Evolutionary conservation across 2,329 filamentous ascomycete genomes (phyloP).

Genomic region (Thielaviopsis ethacetica): DNA sequence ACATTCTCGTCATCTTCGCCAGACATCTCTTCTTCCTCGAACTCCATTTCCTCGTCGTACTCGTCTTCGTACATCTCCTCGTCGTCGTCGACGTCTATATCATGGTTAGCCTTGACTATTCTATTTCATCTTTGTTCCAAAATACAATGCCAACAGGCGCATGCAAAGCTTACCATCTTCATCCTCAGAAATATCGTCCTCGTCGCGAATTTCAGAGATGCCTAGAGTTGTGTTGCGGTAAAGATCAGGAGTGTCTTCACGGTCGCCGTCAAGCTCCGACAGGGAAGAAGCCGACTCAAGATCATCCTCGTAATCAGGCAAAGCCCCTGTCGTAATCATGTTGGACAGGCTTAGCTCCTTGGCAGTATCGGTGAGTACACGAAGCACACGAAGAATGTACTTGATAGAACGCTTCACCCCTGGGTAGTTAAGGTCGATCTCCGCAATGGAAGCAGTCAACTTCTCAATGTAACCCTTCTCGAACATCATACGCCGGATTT

Average conservation of each 20-base stretch:
- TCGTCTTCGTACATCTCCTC: slow-evolving; percentile 91
- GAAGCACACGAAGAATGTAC: slow-evolving; percentile 81
- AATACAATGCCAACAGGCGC: slow-evolving; percentile 8
- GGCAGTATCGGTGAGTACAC: slow-evolving; percentile 73
- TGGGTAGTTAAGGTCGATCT: slow-evolving; percentile 89
- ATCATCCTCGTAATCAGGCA: slow-evolving; percentile 58
- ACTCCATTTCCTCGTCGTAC: slow-evolving; percentile 86
- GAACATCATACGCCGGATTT: slow-evolving; percentile 89
- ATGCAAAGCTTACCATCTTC: slow-evolving; percentile 34
- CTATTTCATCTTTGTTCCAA: slow-evolving; percentile 6
- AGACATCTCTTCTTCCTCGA: slow-evolving; percentile 63
- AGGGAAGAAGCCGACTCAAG: slow-evolving; percentile 76
- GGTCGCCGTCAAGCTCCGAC: slow-evolving; percentile 72
- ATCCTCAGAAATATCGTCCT: slow-evolving; percentile 29
- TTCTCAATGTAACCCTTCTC: slow-evolving; percentile 91
- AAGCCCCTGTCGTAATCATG: slow-evolving; percentile 49
- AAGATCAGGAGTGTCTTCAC: slow-evolving; percentile 89
- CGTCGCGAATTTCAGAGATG: slow-evolving; percentile 74
- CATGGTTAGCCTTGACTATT: neutral
- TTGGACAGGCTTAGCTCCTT: slow-evolving; percentile 71
- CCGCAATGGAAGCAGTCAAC: slow-evolving; percentile 79
- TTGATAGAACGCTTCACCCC: slow-evolving; percentile 89
- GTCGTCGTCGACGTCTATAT: slow-evolving; percentile 39
- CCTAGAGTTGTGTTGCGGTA: slow-evolving; percentile 93
- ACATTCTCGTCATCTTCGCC: slow-evolving; percentile 72